These are phyloP conservation scores for Phtheirospermum japonicum DNA, from an alignment of 257 asterid species.

Conservation along the genomic window DNA sequence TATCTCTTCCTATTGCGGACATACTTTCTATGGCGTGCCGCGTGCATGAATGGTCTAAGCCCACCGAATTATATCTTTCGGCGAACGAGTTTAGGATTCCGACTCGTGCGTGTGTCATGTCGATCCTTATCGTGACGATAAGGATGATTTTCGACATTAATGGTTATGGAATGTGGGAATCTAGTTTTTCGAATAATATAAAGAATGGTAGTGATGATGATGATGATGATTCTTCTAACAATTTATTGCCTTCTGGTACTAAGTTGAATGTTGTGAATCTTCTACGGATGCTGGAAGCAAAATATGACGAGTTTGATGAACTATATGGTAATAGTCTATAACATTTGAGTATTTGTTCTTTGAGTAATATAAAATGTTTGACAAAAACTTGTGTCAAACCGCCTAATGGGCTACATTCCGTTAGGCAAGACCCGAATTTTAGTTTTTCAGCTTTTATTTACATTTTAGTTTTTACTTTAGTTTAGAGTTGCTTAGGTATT, in stretches of 20 bases:
- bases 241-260: conserved; percentile 28
- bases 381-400: too few relatives aligned
- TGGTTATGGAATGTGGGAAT: conserved; percentile 82
- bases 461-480: conserved; percentile 4
- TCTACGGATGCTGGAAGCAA: conserved; percentile 51
- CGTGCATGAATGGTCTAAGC: conserved; percentile 71
- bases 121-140: conserved; percentile 64
- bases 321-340: conserved; percentile 43
- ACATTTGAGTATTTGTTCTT: not conserved
- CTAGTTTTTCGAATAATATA: too few relatives aligned
- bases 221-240: conserved; percentile 28
- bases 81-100: conserved; percentile 55
- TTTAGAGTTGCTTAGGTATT: conserved; percentile 24
- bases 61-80: conserved; percentile 62
- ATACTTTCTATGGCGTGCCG: conserved; percentile 62
- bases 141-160: conserved; percentile 60
- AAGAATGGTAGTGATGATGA: too few relatives aligned
- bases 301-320: conserved; percentile 48
- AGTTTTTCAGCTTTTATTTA: too few relatives aligned
- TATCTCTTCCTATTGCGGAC: conserved; percentile 51
- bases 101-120: conserved; percentile 68
- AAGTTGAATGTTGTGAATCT: conserved; percentile 41
- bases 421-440: too few relatives aligned
- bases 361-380: too few relatives aligned
- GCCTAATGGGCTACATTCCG: too few relatives aligned